Evolutionary conservation across 371 early-diverging fungal species (phyloP).

Genomic region (Smittium mucronatum): DNA sequence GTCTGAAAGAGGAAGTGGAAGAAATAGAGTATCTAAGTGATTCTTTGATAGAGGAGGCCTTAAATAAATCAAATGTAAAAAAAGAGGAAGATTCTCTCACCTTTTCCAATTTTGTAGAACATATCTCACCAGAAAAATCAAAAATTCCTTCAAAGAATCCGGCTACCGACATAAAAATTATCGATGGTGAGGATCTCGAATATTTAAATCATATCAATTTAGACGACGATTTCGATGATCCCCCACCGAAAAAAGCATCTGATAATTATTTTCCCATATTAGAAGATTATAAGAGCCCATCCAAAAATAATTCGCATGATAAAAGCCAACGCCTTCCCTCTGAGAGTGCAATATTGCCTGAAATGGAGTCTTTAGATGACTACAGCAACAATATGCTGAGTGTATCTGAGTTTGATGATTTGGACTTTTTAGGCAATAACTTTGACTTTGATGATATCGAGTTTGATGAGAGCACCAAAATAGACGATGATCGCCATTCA

Average conservation of each 20-base stretch:
- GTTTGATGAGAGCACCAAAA: not conserved
- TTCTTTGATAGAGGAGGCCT: not conserved
- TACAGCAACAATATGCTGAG: not conserved
- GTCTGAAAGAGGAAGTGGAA: not conserved
- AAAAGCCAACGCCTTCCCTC: too few species aligned
- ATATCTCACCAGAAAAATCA: too few species aligned
- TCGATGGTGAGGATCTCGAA: not conserved
- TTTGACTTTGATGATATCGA: constrained; percentile 3
- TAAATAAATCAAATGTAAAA: not conserved
- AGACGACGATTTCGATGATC: not conserved
- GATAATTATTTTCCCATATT: too few species aligned
- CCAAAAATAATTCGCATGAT: too few species aligned
- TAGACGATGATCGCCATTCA: not conserved
- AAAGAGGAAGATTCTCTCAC: too few species aligned
- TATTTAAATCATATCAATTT: not conserved
- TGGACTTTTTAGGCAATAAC: not conserved
- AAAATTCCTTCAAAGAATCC: too few species aligned
- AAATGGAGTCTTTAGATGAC: not conserved
- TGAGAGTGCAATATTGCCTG: not conserved
- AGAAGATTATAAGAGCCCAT: too few species aligned
- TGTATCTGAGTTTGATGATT: constrained; percentile 1
- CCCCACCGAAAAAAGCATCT: too few species aligned
- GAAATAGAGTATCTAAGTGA: not conserved
- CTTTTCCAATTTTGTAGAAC: too few species aligned
- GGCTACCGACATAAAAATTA: too few species aligned